Evolutionary conservation across 768 basidiomycete genomes (phyloP).

Genomic region (Fistulinella prunicolor): DNA sequence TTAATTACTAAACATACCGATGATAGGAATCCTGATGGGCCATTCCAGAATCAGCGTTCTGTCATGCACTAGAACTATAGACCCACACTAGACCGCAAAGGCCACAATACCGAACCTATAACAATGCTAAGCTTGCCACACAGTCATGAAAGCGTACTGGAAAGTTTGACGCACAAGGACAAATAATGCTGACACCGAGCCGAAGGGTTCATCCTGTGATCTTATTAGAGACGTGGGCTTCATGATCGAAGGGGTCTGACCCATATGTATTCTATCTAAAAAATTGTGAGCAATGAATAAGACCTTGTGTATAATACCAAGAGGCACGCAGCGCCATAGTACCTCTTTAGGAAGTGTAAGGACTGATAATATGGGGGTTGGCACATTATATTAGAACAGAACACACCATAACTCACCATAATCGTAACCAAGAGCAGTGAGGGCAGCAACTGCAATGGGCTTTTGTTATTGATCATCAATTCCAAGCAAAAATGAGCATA

Average conservation of each 20-base stretch:
- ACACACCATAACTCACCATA: not conserved
- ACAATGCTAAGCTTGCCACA: not conserved
- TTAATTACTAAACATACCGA: not conserved
- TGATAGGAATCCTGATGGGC: not conserved
- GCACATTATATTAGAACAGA: not conserved
- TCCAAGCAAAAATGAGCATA: too few relatives aligned
- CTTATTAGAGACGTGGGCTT: not conserved
- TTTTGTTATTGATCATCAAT: too few relatives aligned
- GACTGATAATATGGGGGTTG: not conserved
- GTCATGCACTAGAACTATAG: not conserved
- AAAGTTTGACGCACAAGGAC: not conserved
- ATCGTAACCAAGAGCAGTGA: not conserved
- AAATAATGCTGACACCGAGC: not conserved
- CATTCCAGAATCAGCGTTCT: not conserved
- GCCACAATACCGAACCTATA: slow-evolving; percentile 5
- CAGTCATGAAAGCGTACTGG: too few relatives aligned
- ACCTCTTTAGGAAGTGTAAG: not conserved
- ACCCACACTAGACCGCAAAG: not conserved
- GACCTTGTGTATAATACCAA: not conserved
- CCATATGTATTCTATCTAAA: not conserved
- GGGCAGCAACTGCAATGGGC: not conserved
- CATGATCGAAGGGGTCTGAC: not conserved
- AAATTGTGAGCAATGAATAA: not conserved
- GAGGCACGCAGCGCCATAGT: not conserved
- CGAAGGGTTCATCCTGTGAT: not conserved